These are phyloP conservation scores for Chloroidium sp. DNA, from an alignment of 163 green algal species.

Conservation along the genomic window DNA sequence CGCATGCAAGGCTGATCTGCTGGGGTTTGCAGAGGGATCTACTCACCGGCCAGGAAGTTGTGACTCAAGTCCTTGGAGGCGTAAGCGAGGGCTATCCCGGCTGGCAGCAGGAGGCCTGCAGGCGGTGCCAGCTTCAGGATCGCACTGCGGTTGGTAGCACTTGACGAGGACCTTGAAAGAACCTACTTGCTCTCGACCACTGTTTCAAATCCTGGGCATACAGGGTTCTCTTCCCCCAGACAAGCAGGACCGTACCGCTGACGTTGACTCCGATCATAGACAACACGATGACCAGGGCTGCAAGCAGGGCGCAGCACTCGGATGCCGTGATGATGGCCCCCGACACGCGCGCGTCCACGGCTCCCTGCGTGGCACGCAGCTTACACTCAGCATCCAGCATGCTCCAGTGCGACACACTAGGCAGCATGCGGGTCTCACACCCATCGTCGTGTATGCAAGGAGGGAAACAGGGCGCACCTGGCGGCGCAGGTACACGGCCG, in stretches of 20 bases:
- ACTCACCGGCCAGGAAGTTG: constrained; percentile 53
- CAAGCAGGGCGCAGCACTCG: constrained; percentile 37
- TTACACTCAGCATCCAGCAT: too few relatives aligned
- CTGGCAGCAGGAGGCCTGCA: constrained; percentile 48
- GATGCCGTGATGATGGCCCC: constrained; percentile 39
- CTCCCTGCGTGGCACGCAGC: constrained; percentile 23
- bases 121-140: too few relatives aligned
- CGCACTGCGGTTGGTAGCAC: too few relatives aligned
- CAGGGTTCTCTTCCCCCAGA: too few relatives aligned
- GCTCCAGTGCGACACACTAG: too few relatives aligned
- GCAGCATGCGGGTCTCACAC: too few relatives aligned
- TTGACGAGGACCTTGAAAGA: too few relatives aligned
- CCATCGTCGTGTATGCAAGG: too few relatives aligned
- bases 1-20: too few relatives aligned
- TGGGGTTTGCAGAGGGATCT: too few relatives aligned
- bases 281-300: constrained; percentile 37
- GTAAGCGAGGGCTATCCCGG: constrained; percentile 47
- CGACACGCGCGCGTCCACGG: constrained; percentile 43
- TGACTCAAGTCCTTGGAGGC: constrained; percentile 55
- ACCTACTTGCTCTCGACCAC: too few relatives aligned
- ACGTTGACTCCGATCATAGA: constrained; percentile 58
- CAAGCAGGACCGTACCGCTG: background rate
- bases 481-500: constrained; percentile 30
- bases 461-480: background rate
- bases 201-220: too few relatives aligned